These are phyloP conservation scores for Tothia fuscella DNA, from an alignment of 2,329 filamentous ascomycete genomes.

Conservation along the genomic window DNA sequence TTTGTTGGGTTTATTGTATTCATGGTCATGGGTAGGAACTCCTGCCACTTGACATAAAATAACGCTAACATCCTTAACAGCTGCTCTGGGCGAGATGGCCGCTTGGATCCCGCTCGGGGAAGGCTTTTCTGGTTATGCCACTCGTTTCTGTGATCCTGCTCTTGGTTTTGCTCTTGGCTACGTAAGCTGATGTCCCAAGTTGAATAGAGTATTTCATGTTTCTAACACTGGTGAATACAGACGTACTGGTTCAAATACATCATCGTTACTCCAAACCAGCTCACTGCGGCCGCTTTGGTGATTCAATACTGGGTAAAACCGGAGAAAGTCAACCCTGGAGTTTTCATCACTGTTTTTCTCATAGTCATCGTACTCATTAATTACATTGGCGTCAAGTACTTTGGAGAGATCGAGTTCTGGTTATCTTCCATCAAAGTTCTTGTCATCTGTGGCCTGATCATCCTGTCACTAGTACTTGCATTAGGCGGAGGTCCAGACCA, in stretches of 20 bases:
- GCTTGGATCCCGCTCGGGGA: conserved; percentile 66
- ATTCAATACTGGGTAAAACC: conserved; percentile 62
- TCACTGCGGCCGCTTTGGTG: conserved; percentile 68
- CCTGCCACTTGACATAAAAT: no score
- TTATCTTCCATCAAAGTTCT: conserved; percentile 35
- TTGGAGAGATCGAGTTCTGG: conserved; percentile 39
- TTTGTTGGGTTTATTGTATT: conserved; percentile 43
- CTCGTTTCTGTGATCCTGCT: conserved; percentile 67
- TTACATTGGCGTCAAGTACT: conserved; percentile 46
- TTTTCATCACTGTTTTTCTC: conserved; percentile 56
- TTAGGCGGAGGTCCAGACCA: conserved; percentile 31
- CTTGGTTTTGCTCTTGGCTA: conserved; percentile 70
- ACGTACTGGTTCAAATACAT: conserved; percentile 63
- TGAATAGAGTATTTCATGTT: not conserved
- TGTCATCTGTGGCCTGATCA: conserved; percentile 33
- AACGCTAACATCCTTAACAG: no score
- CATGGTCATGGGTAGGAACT: conserved; percentile 10
- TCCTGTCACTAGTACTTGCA: conserved; percentile 31
- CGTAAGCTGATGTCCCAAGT: conserved; percentile 28
- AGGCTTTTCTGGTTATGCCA: conserved; percentile 72
- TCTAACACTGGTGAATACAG: conserved; percentile 15
- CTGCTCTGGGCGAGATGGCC: conserved; percentile 69
- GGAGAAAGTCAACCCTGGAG: conserved; percentile 59
- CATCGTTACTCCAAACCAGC: conserved; percentile 73
- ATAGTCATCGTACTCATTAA: conserved; percentile 33